These are phyloP conservation scores for Kalanchoe fedtschenkoi DNA, from an alignment of 164 flowering plant genomes.

Conservation along the genomic window DNA sequence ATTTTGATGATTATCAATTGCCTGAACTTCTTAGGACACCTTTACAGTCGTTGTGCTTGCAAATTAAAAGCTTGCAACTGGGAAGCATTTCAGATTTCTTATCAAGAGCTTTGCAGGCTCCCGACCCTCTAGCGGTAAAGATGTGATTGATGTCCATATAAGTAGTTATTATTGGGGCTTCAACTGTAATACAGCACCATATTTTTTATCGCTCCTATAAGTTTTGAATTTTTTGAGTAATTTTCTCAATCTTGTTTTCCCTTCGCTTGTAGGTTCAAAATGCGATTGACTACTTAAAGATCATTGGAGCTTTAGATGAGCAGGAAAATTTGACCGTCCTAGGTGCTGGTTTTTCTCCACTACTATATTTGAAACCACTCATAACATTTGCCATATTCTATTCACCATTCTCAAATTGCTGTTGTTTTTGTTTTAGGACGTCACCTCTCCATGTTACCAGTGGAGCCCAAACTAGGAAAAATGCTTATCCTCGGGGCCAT, in stretches of 20 bases:
- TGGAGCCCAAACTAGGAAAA: slow-evolving; percentile 98
- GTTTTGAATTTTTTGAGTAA: background rate
- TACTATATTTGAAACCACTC: background rate
- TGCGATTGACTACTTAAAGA: slow-evolving; percentile 85
- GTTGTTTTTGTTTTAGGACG: slow-evolving; percentile 45
- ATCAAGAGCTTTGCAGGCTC: slow-evolving; percentile 83
- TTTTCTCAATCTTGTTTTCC: background rate
- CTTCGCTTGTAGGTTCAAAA: slow-evolving; percentile 68
- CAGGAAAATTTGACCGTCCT: slow-evolving; percentile 72
- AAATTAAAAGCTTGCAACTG: slow-evolving; percentile 84
- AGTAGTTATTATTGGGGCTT: background rate
- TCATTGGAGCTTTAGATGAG: slow-evolving; percentile 87
- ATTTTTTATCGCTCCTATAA: background rate
- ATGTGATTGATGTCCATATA: background rate
- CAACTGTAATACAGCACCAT: background rate
- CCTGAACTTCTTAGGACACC: slow-evolving; percentile 97
- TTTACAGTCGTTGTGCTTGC: slow-evolving; percentile 90
- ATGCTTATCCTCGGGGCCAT: slow-evolving; percentile 92
- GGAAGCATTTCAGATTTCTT: slow-evolving; percentile 91
- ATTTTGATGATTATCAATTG: slow-evolving; percentile 82
- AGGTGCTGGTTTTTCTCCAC: slow-evolving; percentile 27
- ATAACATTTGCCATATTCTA: background rate
- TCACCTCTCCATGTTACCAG: slow-evolving; percentile 80
- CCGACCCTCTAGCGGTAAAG: slow-evolving; percentile 72
- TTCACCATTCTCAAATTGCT: background rate